These are phyloP conservation scores for Alternaria metachromatica DNA, from an alignment of 2,329 filamentous ascomycete genomes.

Conservation along the genomic window DNA sequence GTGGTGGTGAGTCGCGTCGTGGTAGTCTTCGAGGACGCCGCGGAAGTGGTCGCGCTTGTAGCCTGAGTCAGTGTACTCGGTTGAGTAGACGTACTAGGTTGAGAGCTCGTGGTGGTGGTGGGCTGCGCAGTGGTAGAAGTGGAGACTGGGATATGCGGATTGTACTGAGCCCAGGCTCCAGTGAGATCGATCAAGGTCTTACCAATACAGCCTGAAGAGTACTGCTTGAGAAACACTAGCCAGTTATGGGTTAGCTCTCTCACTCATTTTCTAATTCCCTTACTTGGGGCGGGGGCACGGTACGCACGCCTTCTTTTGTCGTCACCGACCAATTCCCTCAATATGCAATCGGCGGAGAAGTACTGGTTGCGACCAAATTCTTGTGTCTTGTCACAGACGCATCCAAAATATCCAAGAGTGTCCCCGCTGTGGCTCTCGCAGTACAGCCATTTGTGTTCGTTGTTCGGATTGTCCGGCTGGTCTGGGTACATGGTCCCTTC, in stretches of 20 bases:
- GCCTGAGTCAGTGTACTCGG: not conserved
- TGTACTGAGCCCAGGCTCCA: constrained; percentile 11
- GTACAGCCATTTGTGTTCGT: not conserved
- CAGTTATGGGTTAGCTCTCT: constrained; percentile 2
- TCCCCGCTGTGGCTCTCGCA: not conserved
- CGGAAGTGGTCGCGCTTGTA: not conserved
- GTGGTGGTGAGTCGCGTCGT: not conserved
- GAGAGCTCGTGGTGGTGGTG: not conserved
- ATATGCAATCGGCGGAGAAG: constrained; percentile 12
- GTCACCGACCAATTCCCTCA: constrained; percentile 4
- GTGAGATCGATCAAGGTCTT: not conserved
- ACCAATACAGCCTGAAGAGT: constrained; percentile 1
- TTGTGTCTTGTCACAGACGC: constrained; percentile 4
- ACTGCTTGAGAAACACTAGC: constrained; percentile 10
- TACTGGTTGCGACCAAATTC: constrained; percentile 2
- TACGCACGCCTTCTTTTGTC: constrained; percentile 9
- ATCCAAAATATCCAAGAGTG: constrained; percentile 2
- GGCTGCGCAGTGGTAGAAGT: not conserved
- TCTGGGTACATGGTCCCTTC: not conserved
- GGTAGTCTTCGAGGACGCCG: not conserved
- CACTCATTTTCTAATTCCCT: not conserved
- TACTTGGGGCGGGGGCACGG: not conserved
- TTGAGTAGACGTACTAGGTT: not conserved
- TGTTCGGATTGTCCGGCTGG: not conserved
- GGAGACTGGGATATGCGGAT: not conserved